Conservation (phyloP, 371 early-diverging fungal species). For the Mucor velutinosus region DNA sequence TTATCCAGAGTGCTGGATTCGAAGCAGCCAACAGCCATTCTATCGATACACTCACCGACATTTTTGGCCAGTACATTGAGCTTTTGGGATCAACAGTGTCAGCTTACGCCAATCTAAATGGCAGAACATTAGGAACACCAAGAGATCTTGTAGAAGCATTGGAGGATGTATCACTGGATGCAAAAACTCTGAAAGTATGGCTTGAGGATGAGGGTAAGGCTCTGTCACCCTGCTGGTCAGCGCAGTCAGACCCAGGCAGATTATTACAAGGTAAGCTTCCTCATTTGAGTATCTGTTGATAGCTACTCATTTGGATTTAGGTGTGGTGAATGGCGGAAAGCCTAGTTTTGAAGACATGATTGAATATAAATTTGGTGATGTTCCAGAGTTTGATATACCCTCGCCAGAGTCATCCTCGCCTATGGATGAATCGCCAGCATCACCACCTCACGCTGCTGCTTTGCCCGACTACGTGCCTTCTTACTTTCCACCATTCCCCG, state of each 20-base stretch:
- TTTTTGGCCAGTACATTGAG: slow-evolving; percentile 45
- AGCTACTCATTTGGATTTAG: neutral
- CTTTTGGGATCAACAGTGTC: slow-evolving; percentile 41
- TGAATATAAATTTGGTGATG: slow-evolving; percentile 20
- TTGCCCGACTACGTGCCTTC: slow-evolving; percentile 43
- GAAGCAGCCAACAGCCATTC: slow-evolving; percentile 44
- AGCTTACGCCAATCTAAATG: slow-evolving; percentile 47
- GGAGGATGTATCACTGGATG: slow-evolving; percentile 31
- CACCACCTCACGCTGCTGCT: neutral
- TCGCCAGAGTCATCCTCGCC: neutral
- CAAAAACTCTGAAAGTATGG: slow-evolving; percentile 36
- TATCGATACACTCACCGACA: slow-evolving; percentile 44
- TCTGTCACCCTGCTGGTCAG: slow-evolving; percentile 47
- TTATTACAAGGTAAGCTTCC: slow-evolving; percentile 47
- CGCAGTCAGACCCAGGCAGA: slow-evolving; percentile 50
- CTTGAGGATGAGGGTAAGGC: slow-evolving; percentile 47
- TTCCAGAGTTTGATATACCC: slow-evolving; percentile 16
- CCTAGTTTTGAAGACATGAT: slow-evolving; percentile 20
- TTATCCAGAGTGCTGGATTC: slow-evolving; percentile 52
- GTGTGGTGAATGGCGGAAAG: slow-evolving; percentile 19
- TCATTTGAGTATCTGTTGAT: neutral
- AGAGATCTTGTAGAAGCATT: slow-evolving; percentile 42
- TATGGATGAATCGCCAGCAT: neutral
- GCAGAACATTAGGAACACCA: slow-evolving; percentile 37
- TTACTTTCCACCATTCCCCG: slow-evolving; percentile 50